A percentile compares a stretch with the other conserved stretches of the same genome.
These are phyloP conservation scores for Pelagomonas calceolata DNA, from an alignment of 108 stramenopile species.

Conservation along the genomic window DNA sequence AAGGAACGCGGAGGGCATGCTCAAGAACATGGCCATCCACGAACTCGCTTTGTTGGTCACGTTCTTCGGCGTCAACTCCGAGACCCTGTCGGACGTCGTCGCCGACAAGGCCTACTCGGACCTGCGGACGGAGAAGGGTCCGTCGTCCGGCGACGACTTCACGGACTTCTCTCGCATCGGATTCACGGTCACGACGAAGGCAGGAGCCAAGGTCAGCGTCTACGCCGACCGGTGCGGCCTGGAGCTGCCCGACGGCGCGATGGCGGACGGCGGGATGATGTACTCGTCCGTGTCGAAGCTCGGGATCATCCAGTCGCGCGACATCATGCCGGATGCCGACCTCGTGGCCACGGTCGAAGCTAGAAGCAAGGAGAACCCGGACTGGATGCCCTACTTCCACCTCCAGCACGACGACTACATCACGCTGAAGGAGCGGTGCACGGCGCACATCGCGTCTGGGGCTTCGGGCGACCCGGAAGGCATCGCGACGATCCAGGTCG, in stretches of 20 bases:
- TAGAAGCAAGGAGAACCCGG: conserved; percentile 68
- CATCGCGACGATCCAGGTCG: conserved; percentile 79
- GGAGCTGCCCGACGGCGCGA: conserved; percentile 17
- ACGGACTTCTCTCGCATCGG: conserved; percentile 60
- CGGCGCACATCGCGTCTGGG: conserved; percentile 55
- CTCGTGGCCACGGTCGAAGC: conserved; percentile 63
- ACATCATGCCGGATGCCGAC: conserved; percentile 75
- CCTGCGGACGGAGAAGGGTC: conserved; percentile 66
- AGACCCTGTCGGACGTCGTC: conserved; percentile 46
- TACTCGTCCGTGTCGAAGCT: neutral
- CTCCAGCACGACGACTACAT: conserved; percentile 86
- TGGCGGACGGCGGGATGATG: neutral
- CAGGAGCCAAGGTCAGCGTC: conserved; percentile 56
- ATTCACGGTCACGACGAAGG: conserved; percentile 54
- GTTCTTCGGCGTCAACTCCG: conserved; percentile 71
- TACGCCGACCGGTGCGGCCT: conserved; percentile 82
- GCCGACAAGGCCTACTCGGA: conserved; percentile 46
- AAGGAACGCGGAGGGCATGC: conserved; percentile 80
- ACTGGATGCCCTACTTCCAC: conserved; percentile 88
- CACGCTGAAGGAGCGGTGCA: conserved; percentile 79
- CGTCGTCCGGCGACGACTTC: conserved; percentile 55
- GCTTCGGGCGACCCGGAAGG: conserved; percentile 53
- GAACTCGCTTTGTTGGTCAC: conserved; percentile 71
- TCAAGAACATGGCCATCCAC: conserved; percentile 91
- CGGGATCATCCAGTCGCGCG: conserved; percentile 62